These are phyloP conservation scores for Poronia punctata DNA, from an alignment of 495 filamentous ascomycete genomes.

Conservation along the genomic window DNA sequence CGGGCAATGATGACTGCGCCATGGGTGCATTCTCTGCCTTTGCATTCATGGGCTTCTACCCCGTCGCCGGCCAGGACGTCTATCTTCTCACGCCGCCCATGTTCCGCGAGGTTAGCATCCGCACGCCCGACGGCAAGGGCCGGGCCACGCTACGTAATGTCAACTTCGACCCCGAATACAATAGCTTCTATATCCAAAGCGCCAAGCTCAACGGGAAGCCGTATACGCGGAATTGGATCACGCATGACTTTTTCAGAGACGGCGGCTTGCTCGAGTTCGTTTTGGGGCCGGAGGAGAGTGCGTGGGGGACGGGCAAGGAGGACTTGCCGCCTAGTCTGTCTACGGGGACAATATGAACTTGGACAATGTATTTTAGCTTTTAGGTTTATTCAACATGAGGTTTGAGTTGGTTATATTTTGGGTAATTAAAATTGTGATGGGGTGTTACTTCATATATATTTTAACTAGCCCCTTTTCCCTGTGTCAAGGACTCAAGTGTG, in stretches of 20 bases:
- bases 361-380: too few relatives aligned
- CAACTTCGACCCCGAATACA: slow-evolving; percentile 57
- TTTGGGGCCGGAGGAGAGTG: slow-evolving; percentile 56
- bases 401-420: too few relatives aligned
- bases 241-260: slow-evolving; percentile 62
- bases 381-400: too few relatives aligned
- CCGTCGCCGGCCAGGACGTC: slow-evolving; percentile 66
- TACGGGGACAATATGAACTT: slow-evolving; percentile 16
- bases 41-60: slow-evolving; percentile 66
- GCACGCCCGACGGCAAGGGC: slow-evolving; percentile 46
- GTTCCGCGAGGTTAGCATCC: slow-evolving; percentile 57
- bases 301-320: slow-evolving; percentile 58
- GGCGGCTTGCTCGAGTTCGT: slow-evolving; percentile 59
- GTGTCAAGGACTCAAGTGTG: too few relatives aligned
- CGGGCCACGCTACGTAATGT: slow-evolving; percentile 49
- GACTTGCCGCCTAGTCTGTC: slow-evolving; percentile 60
- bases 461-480: too few relatives aligned
- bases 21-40: slow-evolving; percentile 68
- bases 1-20: slow-evolving; percentile 69
- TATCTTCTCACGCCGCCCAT: slow-evolving; percentile 62
- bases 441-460: too few relatives aligned
- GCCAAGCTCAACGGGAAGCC: slow-evolving; percentile 56
- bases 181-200: slow-evolving; percentile 59
- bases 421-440: too few relatives aligned
- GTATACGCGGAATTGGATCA: slow-evolving; percentile 65